phyloP scores from a whole-genome alignment of 495 filamentous ascomycete genomes.

The Pseudoneurospora amorphoporcata region DNA sequence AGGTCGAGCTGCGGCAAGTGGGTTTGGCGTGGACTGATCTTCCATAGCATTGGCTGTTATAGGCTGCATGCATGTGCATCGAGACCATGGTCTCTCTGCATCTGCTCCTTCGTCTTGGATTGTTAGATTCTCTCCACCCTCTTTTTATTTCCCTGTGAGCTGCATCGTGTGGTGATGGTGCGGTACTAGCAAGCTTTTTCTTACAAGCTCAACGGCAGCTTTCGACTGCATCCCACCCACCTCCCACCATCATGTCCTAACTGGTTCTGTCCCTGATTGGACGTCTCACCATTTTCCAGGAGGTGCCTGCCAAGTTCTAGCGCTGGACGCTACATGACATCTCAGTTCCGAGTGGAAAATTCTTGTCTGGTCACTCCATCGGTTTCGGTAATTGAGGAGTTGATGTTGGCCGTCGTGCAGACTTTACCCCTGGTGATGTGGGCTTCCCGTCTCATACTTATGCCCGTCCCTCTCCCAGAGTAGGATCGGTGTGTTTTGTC shows the following conservation, averaged over 20 bases:
- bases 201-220: not conserved
- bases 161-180: not conserved
- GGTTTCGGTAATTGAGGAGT: not conserved
- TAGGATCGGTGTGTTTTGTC: not conserved
- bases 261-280: not conserved
- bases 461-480: not conserved
- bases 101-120: not conserved
- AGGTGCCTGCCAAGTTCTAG: not conserved
- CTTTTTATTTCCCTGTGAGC: not conserved
- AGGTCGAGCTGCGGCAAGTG: not conserved
- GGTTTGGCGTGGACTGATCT: not conserved
- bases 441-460: not conserved
- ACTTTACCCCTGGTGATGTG: not conserved
- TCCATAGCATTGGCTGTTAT: not conserved
- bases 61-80: not conserved
- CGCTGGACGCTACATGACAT: not conserved
- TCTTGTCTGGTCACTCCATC: not conserved
- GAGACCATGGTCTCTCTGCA: not conserved
- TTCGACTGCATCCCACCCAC: not conserved
- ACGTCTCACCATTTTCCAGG: not conserved
- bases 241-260: not conserved
- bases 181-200: not conserved
- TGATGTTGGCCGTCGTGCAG: not conserved
- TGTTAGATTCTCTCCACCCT: not conserved
- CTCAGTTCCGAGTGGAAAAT: not conserved